Evolutionary conservation across 2,329 filamentous ascomycete species (phyloP), one percentile per base, ranked within the genome.

Genomic region (Apiospora kogelbergensis): DNA sequence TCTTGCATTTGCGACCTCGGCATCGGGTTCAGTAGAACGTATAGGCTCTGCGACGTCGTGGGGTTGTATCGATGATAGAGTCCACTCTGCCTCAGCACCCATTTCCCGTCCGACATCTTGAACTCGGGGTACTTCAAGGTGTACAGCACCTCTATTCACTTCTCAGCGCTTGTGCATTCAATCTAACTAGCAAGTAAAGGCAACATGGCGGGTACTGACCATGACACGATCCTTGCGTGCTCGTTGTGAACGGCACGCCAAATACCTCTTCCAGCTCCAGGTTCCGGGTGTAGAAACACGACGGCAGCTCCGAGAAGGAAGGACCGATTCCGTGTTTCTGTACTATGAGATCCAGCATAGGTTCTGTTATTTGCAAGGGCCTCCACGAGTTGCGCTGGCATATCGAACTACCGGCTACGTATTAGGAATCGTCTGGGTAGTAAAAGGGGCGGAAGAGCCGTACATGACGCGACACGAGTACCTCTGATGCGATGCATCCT

Each of bases 381-480:
- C 71, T 71, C 76, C 76, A 78, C 11, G 76, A 78, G 40, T 72
- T 78, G 48, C 69, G 71, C 68, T 77, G 76, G 44, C 76, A 77
- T 68, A 78, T 74, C 6, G 76, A 78, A 63, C 76, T 78, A 30
- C 30, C 22, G 17, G 17, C 30, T 17, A 17, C 53, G 37, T 10
- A 13, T 60, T 60, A 60, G 53, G 30, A 37, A 20, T n/a, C 17
- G 15, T 11, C 13, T 15, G 44, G 7, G 70, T 26, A 72, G 63
- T 7, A 26, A 48, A 48, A 22, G 46, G 42, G n/a, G 63, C 20
- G 26, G 67, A 30, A 20, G 65, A 22, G 24, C 46, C 68, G 6
- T 69, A 76, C 74, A 76, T 69, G 40, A 72, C 71, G 46, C 74
- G 73, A 67, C 72, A 72, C n/a, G 66, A 64, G 37, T 72, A 73